A percentile compares a stretch with the other conserved stretches of the same genome.
Evolutionary conservation across 1,284 basidiomycete species (phyloP).

Genomic region (Rhodofomes roseus): DNA sequence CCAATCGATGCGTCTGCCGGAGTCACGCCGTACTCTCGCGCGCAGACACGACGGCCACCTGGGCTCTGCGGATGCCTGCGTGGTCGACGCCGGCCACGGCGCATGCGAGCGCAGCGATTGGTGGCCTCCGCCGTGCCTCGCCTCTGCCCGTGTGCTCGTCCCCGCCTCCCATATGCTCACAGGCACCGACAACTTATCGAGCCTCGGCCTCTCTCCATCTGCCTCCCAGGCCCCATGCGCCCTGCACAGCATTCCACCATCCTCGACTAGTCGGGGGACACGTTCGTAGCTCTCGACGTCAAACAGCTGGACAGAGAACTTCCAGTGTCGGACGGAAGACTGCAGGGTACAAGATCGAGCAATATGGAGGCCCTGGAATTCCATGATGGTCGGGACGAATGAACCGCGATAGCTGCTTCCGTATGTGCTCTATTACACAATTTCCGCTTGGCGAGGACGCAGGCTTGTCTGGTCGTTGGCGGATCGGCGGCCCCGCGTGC

Average conservation of each 20-base stretch:
- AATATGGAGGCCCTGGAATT: neutral
- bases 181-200: neutral
- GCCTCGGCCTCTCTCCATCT: neutral
- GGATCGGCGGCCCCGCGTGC: no score
- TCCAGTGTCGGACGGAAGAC: neutral
- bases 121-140: neutral
- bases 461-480: no score
- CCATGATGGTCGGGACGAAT: no score
- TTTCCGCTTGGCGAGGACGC: no score
- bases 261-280: neutral
- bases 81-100: neutral
- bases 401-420: no score
- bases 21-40: neutral
- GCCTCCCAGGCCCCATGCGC: neutral
- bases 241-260: neutral
- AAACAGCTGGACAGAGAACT: no score
- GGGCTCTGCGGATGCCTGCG: neutral
- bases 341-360: neutral
- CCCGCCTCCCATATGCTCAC: neutral
- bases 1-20: conserved; percentile 2
- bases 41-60: neutral
- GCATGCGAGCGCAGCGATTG: neutral
- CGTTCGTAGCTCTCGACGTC: neutral
- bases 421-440: no score
- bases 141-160: neutral